Percentiles rank a stretch among this genome's conserved stretches.
These are phyloP conservation scores for Boeremia lycopersici DNA, from an alignment of 2,329 filamentous ascomycete species.

Conservation along the genomic window DNA sequence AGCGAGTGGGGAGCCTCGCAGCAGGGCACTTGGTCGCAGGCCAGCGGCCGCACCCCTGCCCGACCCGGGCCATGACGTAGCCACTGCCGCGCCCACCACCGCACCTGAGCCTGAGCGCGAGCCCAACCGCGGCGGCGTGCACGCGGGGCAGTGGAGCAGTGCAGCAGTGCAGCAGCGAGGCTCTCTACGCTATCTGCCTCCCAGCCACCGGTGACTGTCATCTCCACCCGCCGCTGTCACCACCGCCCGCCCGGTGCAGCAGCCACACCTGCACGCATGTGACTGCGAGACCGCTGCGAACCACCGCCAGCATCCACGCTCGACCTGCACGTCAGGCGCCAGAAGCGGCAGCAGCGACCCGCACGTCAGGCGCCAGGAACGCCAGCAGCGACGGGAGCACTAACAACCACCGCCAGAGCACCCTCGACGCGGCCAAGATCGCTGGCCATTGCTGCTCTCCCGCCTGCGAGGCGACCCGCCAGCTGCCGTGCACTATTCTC, in stretches of 20 bases:
- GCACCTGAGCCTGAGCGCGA: too few relatives aligned
- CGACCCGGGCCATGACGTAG: background rate
- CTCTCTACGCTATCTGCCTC: too few relatives aligned
- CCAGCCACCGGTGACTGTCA: too few relatives aligned
- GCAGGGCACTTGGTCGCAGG: background rate
- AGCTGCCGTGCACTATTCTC: too few relatives aligned
- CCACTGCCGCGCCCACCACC: background rate
- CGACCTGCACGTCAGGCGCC: background rate
- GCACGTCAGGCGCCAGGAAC: slow-evolving; percentile 12
- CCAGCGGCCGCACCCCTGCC: background rate
- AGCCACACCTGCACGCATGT: too few relatives aligned
- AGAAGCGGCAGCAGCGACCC: background rate
- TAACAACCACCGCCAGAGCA: background rate
- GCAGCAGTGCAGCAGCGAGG: too few relatives aligned
- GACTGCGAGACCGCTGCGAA: slow-evolving; percentile 7
- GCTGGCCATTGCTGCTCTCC: slow-evolving; percentile 22
- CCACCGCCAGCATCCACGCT: background rate
- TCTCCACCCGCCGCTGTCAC: background rate
- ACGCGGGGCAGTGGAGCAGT: background rate
- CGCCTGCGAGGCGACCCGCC: background rate
- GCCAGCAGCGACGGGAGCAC: slow-evolving; percentile 15
- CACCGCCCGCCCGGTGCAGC: too few relatives aligned
- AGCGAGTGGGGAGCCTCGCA: slow-evolving; percentile 1
- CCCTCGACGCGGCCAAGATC: slow-evolving; percentile 12
- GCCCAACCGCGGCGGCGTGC: too few relatives aligned